phyloP scores from a whole-genome alignment of 2,329 filamentous ascomycete species.

The Talaromyces pinophilus region DNA sequence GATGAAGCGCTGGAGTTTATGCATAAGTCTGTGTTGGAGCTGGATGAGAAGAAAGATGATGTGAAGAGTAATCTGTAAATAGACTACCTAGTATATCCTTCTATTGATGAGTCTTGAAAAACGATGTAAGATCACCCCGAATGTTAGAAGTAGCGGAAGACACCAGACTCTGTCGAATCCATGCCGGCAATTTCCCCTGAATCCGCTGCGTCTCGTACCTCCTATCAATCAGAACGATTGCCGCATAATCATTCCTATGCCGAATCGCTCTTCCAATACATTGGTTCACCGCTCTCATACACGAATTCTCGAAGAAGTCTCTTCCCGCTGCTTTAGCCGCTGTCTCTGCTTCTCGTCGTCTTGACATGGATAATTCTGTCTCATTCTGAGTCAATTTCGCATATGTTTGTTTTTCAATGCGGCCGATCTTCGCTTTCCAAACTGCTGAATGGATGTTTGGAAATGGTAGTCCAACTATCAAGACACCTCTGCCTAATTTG shows the following conservation, averaged over 20 bases:
- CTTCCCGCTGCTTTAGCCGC: constrained; percentile 57
- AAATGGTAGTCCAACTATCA: constrained; percentile 91
- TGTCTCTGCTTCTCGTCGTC: constrained; percentile 29
- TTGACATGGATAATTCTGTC: background rate
- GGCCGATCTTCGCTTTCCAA: constrained; percentile 89
- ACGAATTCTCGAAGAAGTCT: constrained; percentile 90
- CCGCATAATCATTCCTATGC: constrained; percentile 84
- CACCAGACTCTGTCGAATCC: constrained; percentile 74
- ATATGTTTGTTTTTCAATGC: constrained; percentile 68
- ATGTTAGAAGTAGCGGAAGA: constrained; percentile 28
- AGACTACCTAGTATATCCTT: background rate
- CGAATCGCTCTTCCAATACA: constrained; percentile 91
- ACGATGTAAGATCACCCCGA: constrained; percentile 35
- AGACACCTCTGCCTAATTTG: constrained; percentile 79
- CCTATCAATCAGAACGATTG: constrained; percentile 80
- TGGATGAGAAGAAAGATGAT: constrained; percentile 33
- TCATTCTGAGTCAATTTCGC: constrained; percentile 25
- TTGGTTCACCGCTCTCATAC: constrained; percentile 97
- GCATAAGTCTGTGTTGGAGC: constrained; percentile 40
- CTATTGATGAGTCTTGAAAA: constrained; percentile 33
- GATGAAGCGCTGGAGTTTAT: constrained; percentile 58
- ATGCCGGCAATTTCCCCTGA: constrained; percentile 76
- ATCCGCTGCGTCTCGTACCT: constrained; percentile 76
- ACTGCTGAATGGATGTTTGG: constrained; percentile 86
- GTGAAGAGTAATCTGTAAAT: constrained; percentile 30